These are phyloP conservation scores for Penicillium glabrum DNA, from an alignment of 2,329 filamentous ascomycete genomes.

Conservation along the genomic window DNA sequence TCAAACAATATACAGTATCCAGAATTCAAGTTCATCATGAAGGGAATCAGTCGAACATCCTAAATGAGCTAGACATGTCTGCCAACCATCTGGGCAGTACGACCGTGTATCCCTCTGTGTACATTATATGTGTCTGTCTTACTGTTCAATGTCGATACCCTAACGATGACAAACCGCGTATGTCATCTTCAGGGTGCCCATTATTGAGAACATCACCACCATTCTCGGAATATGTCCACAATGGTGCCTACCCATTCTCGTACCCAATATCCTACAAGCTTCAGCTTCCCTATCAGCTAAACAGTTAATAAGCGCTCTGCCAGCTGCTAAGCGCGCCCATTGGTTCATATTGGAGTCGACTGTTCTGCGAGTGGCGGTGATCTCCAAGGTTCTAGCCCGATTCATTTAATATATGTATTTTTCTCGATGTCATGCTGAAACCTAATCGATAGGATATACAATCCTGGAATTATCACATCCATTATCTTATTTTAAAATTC, in stretches of 20 bases:
- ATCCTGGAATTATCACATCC: not conserved
- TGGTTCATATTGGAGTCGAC: not conserved
- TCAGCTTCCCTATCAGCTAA: not conserved
- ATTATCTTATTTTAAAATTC: not conserved
- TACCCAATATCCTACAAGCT: not conserved
- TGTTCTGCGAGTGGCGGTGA: not conserved
- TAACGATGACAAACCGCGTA: not conserved
- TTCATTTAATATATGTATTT: not conserved
- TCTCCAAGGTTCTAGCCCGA: not conserved
- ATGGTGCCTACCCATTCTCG: not conserved
- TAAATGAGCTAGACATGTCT: too few species aligned
- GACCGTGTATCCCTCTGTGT: too few species aligned
- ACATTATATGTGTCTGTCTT: not conserved
- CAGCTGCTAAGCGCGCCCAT: not conserved
- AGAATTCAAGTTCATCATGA: too few species aligned
- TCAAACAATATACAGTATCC: too few species aligned
- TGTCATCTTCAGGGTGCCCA: not conserved
- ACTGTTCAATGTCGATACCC: not conserved
- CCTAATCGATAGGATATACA: not conserved
- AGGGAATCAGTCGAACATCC: too few species aligned
- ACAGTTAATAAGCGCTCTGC: not conserved
- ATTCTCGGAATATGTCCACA: not conserved
- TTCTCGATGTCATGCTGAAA: not conserved
- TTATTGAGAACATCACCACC: too few species aligned
- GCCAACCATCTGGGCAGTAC: too few species aligned